Percentiles rank a stretch among this genome's conserved stretches.
Evolutionary conservation across 768 basidiomycete genomes (phyloP).

Genomic region (Boletales sp.): DNA sequence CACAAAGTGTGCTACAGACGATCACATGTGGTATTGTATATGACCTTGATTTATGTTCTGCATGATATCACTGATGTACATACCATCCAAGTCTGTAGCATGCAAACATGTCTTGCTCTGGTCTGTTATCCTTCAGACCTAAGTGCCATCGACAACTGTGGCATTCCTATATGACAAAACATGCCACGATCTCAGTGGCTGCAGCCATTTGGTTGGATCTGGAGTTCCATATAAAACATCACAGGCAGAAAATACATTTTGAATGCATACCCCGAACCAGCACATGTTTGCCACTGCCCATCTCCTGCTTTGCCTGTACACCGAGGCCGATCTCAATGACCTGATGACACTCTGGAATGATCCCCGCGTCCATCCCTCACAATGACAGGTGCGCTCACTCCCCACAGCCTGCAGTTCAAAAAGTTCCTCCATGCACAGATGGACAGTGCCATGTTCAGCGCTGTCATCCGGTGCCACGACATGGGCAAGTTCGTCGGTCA

Average conservation of each 20-base stretch:
- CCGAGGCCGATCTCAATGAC: slow-evolving; percentile 30
- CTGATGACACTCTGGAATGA: slow-evolving; percentile 29
- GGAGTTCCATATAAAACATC: not conserved
- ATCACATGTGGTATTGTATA: too few relatives aligned
- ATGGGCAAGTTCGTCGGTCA: slow-evolving; percentile 33
- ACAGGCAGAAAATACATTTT: not conserved
- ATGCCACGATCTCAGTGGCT: slow-evolving; percentile 5
- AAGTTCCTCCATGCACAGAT: slow-evolving; percentile 19
- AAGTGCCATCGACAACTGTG: slow-evolving; percentile 1
- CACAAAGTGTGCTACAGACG: too few relatives aligned
- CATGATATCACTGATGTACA: not conserved
- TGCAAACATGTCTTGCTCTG: not conserved
- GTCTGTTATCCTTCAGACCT: not conserved
- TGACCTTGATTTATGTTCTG: too few relatives aligned
- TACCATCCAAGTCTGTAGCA: not conserved
- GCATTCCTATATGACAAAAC: not conserved
- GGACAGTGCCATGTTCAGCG: slow-evolving; percentile 25
- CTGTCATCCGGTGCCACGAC: slow-evolving; percentile 26
- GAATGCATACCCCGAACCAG: not conserved
- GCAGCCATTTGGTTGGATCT: slow-evolving; percentile 7
- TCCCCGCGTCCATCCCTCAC: slow-evolving; percentile 23
- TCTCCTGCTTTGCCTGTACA: slow-evolving; percentile 31
- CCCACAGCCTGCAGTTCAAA: slow-evolving; percentile 14
- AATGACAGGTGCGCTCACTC: slow-evolving; percentile 11
- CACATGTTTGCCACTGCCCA: slow-evolving; percentile 31